Base-by-base conservation (phyloP, 768 basidiomycete species). In the Amanita exitialis region DNA sequence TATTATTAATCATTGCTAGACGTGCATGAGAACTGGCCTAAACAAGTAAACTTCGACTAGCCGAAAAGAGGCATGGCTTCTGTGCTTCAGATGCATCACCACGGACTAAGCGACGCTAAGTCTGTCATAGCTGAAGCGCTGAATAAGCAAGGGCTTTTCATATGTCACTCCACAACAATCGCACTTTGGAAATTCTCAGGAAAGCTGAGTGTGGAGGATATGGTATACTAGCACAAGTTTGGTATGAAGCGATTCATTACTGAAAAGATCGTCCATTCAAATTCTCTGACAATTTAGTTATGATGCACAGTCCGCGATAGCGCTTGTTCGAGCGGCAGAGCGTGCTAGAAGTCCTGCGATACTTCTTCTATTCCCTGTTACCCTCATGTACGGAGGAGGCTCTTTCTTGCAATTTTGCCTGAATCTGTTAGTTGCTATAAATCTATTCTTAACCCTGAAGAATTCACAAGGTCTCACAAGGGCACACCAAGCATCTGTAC, bases 271-370 rank as follows among this genome's bases (percentile, higher is more conserved):
- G 1, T 21, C 34, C 10, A 23, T 38, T 37, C 25, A 37, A 27
- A 30, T 10, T 4, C 16, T 49, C 34, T 39, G 20, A 34, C 13
- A 5, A 10, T 12, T 36, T 47, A 75, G 72, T 57, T 75, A 75
- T 55, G 73, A 76, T 56, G 66, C 70, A 0, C 68, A 72, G 44
- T 72, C 66, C 56, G 73, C 67, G 4, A 64, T 75, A 20, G 70
- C 66, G 0, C 66, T 76, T 13, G 71, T 75, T 6, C 71, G 70
- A n/a, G 71, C 73, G 3, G 73, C 73, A 0, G 74, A 75, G 55
- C 66, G 72, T n/a, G 64, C 62, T 34, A 63, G 61, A 20, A 74
- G 72, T 55, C 73, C 74, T 6, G 73, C 72, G 0, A 72, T 76
- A 32, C 61, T 75, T 44, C 66, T 69, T 56, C 57, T 76, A 35